Evolutionary conservation across 768 basidiomycete species (phyloP), one percentile per base, ranked within the genome.

Genomic region (Xerocomellus chrysenteron): DNA sequence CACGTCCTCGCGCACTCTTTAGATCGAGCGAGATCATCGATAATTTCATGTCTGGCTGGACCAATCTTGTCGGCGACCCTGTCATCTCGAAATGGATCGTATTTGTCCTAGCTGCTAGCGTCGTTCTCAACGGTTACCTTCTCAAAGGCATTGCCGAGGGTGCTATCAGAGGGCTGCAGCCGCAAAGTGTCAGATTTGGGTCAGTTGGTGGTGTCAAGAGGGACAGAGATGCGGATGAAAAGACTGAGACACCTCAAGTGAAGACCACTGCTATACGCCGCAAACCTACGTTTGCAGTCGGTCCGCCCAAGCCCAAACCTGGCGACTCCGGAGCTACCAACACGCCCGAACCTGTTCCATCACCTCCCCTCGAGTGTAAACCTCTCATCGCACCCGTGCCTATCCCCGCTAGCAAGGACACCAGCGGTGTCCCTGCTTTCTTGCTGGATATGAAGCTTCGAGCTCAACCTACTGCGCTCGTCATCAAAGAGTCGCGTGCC

Each of bases 41-140:
- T 57, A 80, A 82, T 57, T 95, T 95, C 78, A 91, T 97, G 90
- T 83, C 84, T 42, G 81, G 83, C 4, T 98, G 95, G 95, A 92
- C 92, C 10, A 76, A 78, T 14, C 85, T 98, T 61, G 93, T 98
- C 49, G 94, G 94, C 37, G 96, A 99, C 67, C 96, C 96, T 1
- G 83, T 98, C 49, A 75, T 98, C 58, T 87, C 84, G 65, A 98
- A 98, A 76, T 95, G 92, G 90, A 94, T 98, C 68, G 91, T 98
- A 47, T 80, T 92, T 54, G 79, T 90, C 16, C 83, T 99, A 24
- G 89, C 86, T 3, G 81, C 96, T 57, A 90, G 88, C 56, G 88
- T 98, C 55, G 82, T 87, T 54, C 78, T 99, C 55, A 99, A 99
- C 60, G 95, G 94, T 4, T 98, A 92, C 68, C 79, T 98, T 16